Evolutionary conservation across 805 yeast genomes (phyloP).

Genomic region (Clavispora santaluciae): DNA sequence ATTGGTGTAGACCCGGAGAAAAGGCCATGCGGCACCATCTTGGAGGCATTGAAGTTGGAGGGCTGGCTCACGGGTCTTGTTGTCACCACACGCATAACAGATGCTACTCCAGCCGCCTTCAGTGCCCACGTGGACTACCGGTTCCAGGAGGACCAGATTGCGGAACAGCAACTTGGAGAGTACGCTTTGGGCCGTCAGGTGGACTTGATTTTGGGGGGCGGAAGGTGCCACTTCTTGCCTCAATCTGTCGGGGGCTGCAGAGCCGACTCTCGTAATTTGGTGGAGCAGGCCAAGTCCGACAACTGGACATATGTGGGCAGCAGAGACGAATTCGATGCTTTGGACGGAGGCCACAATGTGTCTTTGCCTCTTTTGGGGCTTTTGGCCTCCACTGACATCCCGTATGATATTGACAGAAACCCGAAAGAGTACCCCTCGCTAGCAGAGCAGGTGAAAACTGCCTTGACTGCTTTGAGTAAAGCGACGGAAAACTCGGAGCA

Average conservation of each 20-base stretch:
- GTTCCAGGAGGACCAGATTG: conserved; percentile 77
- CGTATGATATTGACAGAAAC: conserved; percentile 78
- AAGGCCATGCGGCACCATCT: conserved; percentile 79
- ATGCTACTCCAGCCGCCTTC: conserved; percentile 93
- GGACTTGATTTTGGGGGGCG: conserved; percentile 88
- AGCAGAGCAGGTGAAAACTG: conserved; percentile 72
- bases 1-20: conserved; percentile 72
- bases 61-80: conserved; percentile 87
- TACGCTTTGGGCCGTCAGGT: conserved; percentile 76
- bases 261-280: conserved; percentile 61
- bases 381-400: conserved; percentile 72
- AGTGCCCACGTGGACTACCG: conserved; percentile 75
- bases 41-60: conserved; percentile 79
- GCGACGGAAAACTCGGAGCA: conserved; percentile 70
- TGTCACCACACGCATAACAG: conserved; percentile 88
- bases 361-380: conserved; percentile 72
- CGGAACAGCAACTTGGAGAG: conserved; percentile 79
- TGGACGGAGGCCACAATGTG: conserved; percentile 55
- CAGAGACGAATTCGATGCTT: conserved; percentile 52
- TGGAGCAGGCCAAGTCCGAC: conserved; percentile 54
- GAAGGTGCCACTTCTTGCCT: conserved; percentile 78
- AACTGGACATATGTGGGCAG: conserved; percentile 58
- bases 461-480: conserved; percentile 59
- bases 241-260: conserved; percentile 59
- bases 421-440: conserved; percentile 62